phyloP scores from a whole-genome alignment of 2,329 filamentous ascomycete species.

The Lachnellula cervina region DNA sequence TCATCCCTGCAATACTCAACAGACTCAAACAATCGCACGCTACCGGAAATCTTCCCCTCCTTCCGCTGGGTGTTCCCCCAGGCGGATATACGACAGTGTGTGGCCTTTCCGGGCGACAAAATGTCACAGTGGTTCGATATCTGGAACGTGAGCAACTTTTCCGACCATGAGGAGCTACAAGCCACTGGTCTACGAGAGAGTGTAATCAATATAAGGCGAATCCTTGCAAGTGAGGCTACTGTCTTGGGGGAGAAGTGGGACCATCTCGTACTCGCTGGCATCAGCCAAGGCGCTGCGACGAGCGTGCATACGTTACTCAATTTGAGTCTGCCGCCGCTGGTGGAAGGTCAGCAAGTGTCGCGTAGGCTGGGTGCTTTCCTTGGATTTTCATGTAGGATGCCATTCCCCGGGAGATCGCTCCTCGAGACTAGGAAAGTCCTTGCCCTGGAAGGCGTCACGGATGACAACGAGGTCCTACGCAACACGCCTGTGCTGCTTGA shows the following conservation, averaged over 20 bases:
- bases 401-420: not conserved
- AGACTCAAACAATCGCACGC: not conserved
- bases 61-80: slow-evolving; percentile 15
- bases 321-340: not conserved
- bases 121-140: slow-evolving; percentile 16
- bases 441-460: not conserved
- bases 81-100: slow-evolving; percentile 1
- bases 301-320: not conserved
- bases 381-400: not conserved
- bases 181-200: slow-evolving; percentile 12
- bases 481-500: not conserved
- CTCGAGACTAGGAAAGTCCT: not conserved
- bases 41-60: slow-evolving; percentile 34
- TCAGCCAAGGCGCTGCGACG: slow-evolving; percentile 37
- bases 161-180: slow-evolving; percentile 11
- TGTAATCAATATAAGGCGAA: slow-evolving; percentile 3
- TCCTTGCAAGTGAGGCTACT: not conserved
- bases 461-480: not conserved
- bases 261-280: slow-evolving; percentile 39
- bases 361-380: not conserved
- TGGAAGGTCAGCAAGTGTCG: not conserved
- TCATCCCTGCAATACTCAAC: not conserved
- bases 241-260: slow-evolving; percentile 28
- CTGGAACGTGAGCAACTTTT: slow-evolving; percentile 9
- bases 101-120: not conserved